Evolutionary conservation across 805 yeast species (phyloP), one percentile per base, ranked within the genome.

Genomic region (Ogataea methylovora): DNA sequence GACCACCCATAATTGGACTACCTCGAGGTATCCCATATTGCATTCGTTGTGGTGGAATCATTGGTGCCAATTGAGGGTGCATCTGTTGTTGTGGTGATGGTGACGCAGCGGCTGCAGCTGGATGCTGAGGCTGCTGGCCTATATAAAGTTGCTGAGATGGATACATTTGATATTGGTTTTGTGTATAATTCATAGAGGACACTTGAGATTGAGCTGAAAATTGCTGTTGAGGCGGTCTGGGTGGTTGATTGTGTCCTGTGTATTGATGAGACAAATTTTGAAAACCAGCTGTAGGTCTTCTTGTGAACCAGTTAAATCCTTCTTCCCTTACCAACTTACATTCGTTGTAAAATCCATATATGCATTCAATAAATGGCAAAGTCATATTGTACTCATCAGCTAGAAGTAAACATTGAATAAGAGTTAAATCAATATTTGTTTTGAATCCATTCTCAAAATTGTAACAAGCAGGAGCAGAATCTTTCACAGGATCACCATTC

Each of bases 311-410:
- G 27, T 51, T 40, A 34, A 42, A 48, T 8, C 39, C 28, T 18
- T 38, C 30, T 12, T 31, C 32, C 15, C 37, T 36, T 9, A 50
- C 24, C 18, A 37, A 31, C 14, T 44, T 42, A 31, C 50, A 40
- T 21, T 45, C 43, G 4, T 19, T 12, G 24, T 42, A 52, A 25
- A 52, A 51, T 11, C 51, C 45, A 24, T 34, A 30, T n/a, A 51
- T 34, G 17, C 38, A 37, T 31, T 51, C 49, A 10, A 51, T 33
- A 31, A 42, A 44, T 9, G 60, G 52, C 6, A 44, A 18, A 7
- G 27, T 33, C n/a, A 49, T 20, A 4, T 41, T 32, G 12, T 21
- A 16, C 4, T 30, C 29, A 2, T 29, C 30, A 3, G 51, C 51
- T 22, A 46, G 32, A 4, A 32, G 5, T 12, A 49, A 15, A 3